A percentile compares a stretch with the other conserved stretches of the same genome.
Conservation (phyloP, 2,329 filamentous ascomycete species). For the Lasiodiplodia sp. region DNA sequence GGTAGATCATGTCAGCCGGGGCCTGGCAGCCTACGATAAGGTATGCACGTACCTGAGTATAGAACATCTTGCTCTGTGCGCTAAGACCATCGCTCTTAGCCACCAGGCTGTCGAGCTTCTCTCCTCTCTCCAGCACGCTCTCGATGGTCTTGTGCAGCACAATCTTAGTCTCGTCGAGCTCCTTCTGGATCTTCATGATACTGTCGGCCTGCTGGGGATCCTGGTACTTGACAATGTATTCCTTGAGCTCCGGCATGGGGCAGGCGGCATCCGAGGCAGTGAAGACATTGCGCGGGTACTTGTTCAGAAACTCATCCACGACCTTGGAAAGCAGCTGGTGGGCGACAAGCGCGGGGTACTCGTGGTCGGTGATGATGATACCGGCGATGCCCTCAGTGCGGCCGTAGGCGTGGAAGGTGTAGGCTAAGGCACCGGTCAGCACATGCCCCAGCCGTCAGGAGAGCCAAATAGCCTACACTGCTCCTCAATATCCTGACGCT, state of each 20-base stretch:
- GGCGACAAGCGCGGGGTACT: constrained; percentile 73
- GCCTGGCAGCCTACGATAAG: not conserved
- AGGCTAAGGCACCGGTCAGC: constrained; percentile 53
- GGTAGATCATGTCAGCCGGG: constrained; percentile 28
- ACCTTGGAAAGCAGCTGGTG: constrained; percentile 88
- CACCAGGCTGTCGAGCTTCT: constrained; percentile 95
- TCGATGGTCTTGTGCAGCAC: constrained; percentile 97
- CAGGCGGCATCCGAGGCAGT: constrained; percentile 60
- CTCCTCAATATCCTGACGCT: constrained; percentile 85
- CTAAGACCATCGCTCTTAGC: constrained; percentile 92
- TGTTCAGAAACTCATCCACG: constrained; percentile 82
- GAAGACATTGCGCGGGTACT: constrained; percentile 76
- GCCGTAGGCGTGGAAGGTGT: constrained; percentile 64
- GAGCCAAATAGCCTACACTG: constrained; percentile 61
- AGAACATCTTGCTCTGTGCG: constrained; percentile 97
- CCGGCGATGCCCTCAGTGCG: constrained; percentile 56
- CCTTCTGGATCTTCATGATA: constrained; percentile 94
- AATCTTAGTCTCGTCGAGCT: constrained; percentile 97
- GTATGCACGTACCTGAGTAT: constrained; percentile 67
- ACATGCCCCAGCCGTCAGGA: not conserved
- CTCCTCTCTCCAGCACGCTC: constrained; percentile 83
- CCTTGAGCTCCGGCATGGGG: constrained; percentile 76
- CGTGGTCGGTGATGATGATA: constrained; percentile 56
- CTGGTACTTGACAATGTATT: constrained; percentile 81
- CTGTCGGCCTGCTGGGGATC: constrained; percentile 88